Evolutionary conservation across 306 rosid species (phyloP), one percentile per base, ranked within the genome.

Genomic region (Inga laurina): DNA sequence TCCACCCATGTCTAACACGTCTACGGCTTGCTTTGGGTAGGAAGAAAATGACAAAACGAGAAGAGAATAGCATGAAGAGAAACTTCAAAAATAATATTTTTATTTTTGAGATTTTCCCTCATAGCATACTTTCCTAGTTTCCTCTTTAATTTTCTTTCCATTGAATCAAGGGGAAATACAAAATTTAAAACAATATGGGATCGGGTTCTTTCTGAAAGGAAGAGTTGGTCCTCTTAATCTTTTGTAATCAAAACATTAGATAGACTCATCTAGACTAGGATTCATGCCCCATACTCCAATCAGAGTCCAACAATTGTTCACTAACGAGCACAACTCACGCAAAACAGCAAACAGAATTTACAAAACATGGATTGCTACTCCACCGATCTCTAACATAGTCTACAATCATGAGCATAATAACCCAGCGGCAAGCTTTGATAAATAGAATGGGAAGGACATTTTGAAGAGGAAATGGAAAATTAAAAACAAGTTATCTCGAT

Each of bases 231-330:
- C 54, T 51, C 73, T 18, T 72, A 49, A 82, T 41, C 85, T 80
- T 51, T 13, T 45, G 15, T 19, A 54, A 27, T 44, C 16, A 77
- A 62, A 67, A 77, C 41, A 43, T 59, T 68, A 49, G 64, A 59
- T 44, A 83, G 4, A 11, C 18, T 48, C 16, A 48, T 48, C 54
- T 48, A 15, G 54, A 48, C 54, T 69, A 78, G 44, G 59, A 51
- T 75, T 22, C 80, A 54, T 7, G 48, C 45, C 45, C 64, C 59
- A 78, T 16, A 81, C 75, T 54, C 78, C 73, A 64, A 69, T 70
- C 52, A 74, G 61, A 74, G 78, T 79, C 78, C 46, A 68, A 75
- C 52, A 69, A 82, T 88, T 88, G 86, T 84, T 84, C 78, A 57
- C 68, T 57, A 81, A 57, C 43, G 56, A 80, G 69, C 75, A 61